phyloP scores from a whole-genome alignment of 352 stramenopile species.

The Phytophthora boehmeriae region DNA sequence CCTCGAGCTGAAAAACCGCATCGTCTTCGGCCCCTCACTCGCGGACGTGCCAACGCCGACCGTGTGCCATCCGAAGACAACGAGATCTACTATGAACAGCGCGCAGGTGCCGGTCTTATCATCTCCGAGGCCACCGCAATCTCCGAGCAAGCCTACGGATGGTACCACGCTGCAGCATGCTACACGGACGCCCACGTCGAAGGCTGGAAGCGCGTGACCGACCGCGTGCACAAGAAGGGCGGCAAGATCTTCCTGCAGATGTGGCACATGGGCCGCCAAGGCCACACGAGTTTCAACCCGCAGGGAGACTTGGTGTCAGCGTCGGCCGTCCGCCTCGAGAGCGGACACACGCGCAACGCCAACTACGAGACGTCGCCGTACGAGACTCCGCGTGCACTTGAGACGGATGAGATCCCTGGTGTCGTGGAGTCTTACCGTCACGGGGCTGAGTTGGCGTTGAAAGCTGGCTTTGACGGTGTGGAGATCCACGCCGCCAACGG shows the following conservation, averaged over 20 bases:
- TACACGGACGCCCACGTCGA: slow-evolving; percentile 48
- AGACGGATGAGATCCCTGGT: slow-evolving; percentile 70
- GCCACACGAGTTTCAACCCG: slow-evolving; percentile 58
- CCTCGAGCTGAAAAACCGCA: slow-evolving; percentile 57
- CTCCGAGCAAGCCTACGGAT: slow-evolving; percentile 43
- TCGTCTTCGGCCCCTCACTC: slow-evolving; percentile 62
- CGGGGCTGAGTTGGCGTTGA: slow-evolving; percentile 51
- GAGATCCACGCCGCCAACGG: slow-evolving; percentile 86
- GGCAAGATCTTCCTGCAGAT: slow-evolving; percentile 84
- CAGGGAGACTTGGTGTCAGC: slow-evolving; percentile 58
- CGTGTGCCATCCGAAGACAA: slow-evolving; percentile 52
- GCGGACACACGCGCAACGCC: slow-evolving; percentile 34
- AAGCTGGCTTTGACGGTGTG: slow-evolving; percentile 69
- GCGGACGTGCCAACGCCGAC: slow-evolving; percentile 34
- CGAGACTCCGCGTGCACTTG: slow-evolving; percentile 60
- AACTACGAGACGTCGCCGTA: slow-evolving; percentile 39
- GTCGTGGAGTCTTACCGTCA: slow-evolving; percentile 73
- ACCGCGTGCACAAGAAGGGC: slow-evolving; percentile 79
- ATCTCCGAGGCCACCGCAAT: slow-evolving; percentile 67
- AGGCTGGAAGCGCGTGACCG: slow-evolving; percentile 57
- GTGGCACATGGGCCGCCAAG: slow-evolving; percentile 77
- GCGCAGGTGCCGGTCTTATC: slow-evolving; percentile 57
- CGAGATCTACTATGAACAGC: slow-evolving; percentile 66
- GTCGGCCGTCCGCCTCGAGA: slow-evolving; percentile 29
- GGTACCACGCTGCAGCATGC: slow-evolving; percentile 38